These are phyloP conservation scores for Penicillium alfredii DNA, from an alignment of 495 filamentous ascomycete species.

Conservation along the genomic window DNA sequence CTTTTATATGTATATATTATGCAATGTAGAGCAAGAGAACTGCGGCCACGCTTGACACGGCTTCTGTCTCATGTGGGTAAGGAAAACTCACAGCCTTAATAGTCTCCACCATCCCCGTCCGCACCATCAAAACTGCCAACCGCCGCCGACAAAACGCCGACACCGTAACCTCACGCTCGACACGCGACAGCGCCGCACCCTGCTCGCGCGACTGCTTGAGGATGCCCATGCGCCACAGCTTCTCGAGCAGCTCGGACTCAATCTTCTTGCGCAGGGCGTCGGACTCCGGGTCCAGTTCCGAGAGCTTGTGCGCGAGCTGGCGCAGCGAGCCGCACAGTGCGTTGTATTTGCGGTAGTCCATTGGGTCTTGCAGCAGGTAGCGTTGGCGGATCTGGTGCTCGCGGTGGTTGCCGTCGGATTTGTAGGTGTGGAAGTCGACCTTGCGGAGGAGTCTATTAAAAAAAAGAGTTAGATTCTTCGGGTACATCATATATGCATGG, in stretches of 20 bases:
- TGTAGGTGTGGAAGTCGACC: conserved; percentile 92
- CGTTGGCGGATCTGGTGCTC: conserved; percentile 71
- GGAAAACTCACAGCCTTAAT: conserved; percentile 52
- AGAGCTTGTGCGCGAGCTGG: conserved; percentile 80
- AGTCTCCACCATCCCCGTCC: conserved; percentile 82
- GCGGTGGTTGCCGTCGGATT: conserved; percentile 79
- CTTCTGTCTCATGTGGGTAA: too few species aligned
- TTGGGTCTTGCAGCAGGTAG: conserved; percentile 80
- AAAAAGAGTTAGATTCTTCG: too few species aligned
- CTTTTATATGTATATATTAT: too few species aligned
- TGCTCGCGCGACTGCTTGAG: conserved; percentile 58
- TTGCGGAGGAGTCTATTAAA: conserved; percentile 80
- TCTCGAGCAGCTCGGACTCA: conserved; percentile 77
- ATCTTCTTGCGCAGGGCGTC: conserved; percentile 73
- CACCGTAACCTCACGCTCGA: conserved; percentile 83
- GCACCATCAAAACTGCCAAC: conserved; percentile 80
- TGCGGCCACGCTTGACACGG: too few species aligned
- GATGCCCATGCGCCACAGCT: conserved; percentile 87
- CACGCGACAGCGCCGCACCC: conserved; percentile 59
- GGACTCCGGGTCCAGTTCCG: conserved; percentile 66
- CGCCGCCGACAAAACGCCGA: conserved; percentile 73
- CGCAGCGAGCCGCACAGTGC: conserved; percentile 74
- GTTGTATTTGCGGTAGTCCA: conserved; percentile 89
- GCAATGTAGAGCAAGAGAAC: too few species aligned
- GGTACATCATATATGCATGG: too few species aligned